A percentile compares a stretch with the other conserved stretches of the same genome.
Conservation (phyloP, 2,329 filamentous ascomycete genomes). For the Claviceps pusilla region DNA sequence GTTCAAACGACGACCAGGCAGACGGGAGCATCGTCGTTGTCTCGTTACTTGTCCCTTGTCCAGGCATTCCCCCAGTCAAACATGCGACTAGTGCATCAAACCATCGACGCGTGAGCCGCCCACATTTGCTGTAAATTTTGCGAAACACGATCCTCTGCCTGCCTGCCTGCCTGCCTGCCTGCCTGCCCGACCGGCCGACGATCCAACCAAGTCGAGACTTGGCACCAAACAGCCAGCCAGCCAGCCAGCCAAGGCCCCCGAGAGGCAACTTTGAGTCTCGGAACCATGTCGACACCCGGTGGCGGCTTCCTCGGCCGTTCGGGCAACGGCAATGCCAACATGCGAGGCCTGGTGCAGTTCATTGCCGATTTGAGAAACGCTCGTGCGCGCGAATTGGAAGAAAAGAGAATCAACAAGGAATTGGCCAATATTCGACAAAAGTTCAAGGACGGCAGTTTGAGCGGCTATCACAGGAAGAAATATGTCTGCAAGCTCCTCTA, state of each 20-base stretch:
- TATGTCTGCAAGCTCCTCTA: constrained; percentile 99
- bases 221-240: constrained; percentile 1
- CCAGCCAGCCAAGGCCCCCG: constrained; percentile 3
- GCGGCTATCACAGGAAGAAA: constrained; percentile 99
- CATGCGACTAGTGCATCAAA: background rate
- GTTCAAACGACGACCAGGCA: background rate
- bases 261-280: constrained; percentile 9
- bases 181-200: background rate
- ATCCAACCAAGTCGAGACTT: background rate
- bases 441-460: constrained; percentile 89
- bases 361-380: constrained; percentile 95
- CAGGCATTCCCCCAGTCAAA: background rate
- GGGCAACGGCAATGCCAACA: constrained; percentile 49
- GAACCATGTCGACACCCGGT: constrained; percentile 39
- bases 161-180: no score
- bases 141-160: background rate
- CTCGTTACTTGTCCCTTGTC: background rate
- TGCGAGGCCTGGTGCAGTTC: constrained; percentile 86
- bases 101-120: background rate
- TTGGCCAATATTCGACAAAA: constrained; percentile 95
- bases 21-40: background rate
- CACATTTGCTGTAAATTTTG: background rate
- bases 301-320: constrained; percentile 52
- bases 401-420: constrained; percentile 99
- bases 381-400: constrained; percentile 83